phyloP scores from a whole-genome alignment of 495 filamentous ascomycete species.

The Massariosphaeria phaeospora region DNA sequence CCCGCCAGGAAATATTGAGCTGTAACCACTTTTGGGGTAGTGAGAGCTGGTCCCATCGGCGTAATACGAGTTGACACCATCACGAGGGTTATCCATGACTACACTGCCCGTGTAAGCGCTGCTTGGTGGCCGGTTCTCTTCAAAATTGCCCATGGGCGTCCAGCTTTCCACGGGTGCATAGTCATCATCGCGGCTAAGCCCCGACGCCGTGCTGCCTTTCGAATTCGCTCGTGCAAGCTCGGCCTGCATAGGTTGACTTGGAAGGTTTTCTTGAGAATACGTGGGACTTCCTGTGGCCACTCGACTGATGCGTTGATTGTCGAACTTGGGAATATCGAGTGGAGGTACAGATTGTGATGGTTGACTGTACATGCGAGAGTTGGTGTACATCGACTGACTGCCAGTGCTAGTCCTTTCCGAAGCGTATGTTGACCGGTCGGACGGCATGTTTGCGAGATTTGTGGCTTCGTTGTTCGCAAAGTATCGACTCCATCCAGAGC shows the following conservation, averaged over 20 bases:
- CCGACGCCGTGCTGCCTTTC: conserved; percentile 22
- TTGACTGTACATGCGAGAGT: conserved; percentile 42
- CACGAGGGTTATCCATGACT: conserved; percentile 15
- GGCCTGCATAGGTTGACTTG: conserved; percentile 45
- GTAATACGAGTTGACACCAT: conserved; percentile 34
- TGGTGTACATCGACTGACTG: conserved; percentile 51
- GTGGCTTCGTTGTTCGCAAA: conserved; percentile 52
- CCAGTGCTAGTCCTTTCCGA: conserved; percentile 39
- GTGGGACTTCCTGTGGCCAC: conserved; percentile 66
- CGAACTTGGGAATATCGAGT: conserved; percentile 44
- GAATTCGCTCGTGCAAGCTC: conserved; percentile 37
- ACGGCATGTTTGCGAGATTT: conserved; percentile 41
- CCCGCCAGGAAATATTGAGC: conserved; percentile 23
- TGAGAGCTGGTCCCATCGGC: conserved; percentile 30
- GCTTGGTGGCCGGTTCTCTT: conserved; percentile 47
- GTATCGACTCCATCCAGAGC: conserved; percentile 58
- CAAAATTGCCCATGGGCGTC: conserved; percentile 21
- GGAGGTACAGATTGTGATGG: conserved; percentile 52
- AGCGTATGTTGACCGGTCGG: conserved; percentile 34
- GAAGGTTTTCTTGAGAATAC: conserved; percentile 34
- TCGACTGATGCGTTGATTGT: conserved; percentile 50
- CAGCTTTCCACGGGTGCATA: conserved; percentile 23
- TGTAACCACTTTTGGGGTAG: conserved; percentile 24
- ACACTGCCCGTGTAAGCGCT: conserved; percentile 58
- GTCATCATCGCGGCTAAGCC: conserved; percentile 18